Evolutionary conservation across 2,329 filamentous ascomycete species (phyloP), one percentile per base, ranked within the genome.

Genomic region (Phialophora chinensis): DNA sequence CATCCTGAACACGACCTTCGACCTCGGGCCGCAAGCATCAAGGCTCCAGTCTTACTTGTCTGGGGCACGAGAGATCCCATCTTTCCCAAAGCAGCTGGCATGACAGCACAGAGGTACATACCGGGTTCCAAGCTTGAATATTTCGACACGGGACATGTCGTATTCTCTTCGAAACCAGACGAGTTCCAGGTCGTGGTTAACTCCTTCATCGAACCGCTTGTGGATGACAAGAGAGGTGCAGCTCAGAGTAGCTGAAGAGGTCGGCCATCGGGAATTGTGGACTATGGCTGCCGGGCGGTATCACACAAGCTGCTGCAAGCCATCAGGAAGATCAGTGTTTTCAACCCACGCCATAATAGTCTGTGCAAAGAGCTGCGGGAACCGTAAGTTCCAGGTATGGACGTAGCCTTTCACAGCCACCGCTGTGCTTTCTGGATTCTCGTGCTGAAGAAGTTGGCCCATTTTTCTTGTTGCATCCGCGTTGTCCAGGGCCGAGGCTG

Each of bases 321-420:
- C 52, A 8, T 44, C 3, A 14, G 58, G 53, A 23, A 53, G 53
- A 23, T 47, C 35, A 29, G 2, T 10, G 20, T 53, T 33, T 25
- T 29, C 63, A 31, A 52, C 60, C 63, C 42, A 62, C 8, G 58
- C 53, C 12, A 14, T 38, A 25, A 66, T 29, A 31, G 29, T 47
- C 20, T 52, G 10, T 35, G 63, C 50, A 57, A 57, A 62, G n/a
- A 61, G 58, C 35, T 65, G 17, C 20, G 57, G 63, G 47, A 61
- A 52, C 20, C 52, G 52, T 29, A 58, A 20, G 29, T 52, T 44
- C 59, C 58, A 62, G 29, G 58, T 14, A 66, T 66, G 63, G 31
- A 42, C 27, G 11, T 42, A 38, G 12, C 29, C 47, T 49, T 23
- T 49, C 4, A 62, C 58, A 35, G 35, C 27, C 12, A 42, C 63